Percentiles rank a stretch among this genome's conserved stretches.
phyloP scores from a whole-genome alignment of 306 rosid species.

The Quercus robur region DNA sequence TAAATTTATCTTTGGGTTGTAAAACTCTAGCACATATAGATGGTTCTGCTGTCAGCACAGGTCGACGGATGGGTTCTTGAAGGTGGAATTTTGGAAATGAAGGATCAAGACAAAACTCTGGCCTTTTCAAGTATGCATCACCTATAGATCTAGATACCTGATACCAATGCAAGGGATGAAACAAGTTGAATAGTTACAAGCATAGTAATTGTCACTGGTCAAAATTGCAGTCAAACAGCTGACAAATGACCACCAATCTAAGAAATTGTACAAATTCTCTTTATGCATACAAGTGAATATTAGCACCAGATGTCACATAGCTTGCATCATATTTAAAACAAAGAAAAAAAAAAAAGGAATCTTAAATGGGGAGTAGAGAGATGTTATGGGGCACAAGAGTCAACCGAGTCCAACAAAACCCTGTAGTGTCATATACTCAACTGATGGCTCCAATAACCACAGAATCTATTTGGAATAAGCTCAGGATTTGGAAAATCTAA shows the following conservation, averaged over 20 bases:
- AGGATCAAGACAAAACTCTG: constrained; percentile 80
- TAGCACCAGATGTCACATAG: background rate
- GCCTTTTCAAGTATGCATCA: constrained; percentile 82
- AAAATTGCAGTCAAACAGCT: constrained; percentile 2
- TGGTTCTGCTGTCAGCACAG: constrained; percentile 86
- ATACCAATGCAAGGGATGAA: constrained; percentile 11
- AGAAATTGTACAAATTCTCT: background rate
- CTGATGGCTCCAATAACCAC: background rate
- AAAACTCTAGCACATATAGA: constrained; percentile 56
- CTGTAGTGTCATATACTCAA: background rate
- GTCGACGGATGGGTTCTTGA: constrained; percentile 61
- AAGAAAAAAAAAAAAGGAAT: background rate
- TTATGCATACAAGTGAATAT: background rate
- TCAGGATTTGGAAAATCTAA: background rate
- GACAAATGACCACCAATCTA: background rate
- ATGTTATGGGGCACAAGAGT: background rate
- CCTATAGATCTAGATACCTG: constrained; percentile 95
- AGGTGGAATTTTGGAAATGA: constrained; percentile 76
- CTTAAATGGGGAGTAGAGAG: background rate
- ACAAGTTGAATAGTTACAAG: constrained; percentile 21
- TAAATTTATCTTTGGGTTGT: constrained; percentile 61
- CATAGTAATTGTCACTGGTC: background rate
- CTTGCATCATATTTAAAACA: background rate
- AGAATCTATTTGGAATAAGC: background rate
- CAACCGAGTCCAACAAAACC: background rate